Percentiles rank a stretch among this genome's conserved stretches.
These are phyloP conservation scores for Globisporangium mamillatum DNA, from an alignment of 352 stramenopile species.

Conservation along the genomic window DNA sequence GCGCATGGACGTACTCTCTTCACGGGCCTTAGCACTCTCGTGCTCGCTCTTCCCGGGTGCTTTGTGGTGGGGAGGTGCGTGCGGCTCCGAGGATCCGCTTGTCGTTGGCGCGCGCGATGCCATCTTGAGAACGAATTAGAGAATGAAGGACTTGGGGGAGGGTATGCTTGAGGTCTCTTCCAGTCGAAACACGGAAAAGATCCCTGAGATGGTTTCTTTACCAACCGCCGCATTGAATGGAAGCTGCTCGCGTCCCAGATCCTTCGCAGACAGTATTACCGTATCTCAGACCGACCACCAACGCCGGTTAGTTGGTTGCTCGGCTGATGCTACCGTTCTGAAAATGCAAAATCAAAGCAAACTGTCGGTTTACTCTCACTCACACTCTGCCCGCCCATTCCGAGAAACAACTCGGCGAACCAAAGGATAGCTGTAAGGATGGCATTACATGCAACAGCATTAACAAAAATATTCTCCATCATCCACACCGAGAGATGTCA, in stretches of 20 bases:
- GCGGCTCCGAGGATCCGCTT: conserved; percentile 9
- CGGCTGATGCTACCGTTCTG: no score
- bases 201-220: background rate
- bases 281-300: background rate
- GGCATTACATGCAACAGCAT: no score
- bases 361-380: no score
- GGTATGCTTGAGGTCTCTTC: background rate
- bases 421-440: no score
- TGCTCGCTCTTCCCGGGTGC: conserved; percentile 1
- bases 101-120: conserved; percentile 9
- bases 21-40: background rate
- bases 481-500: no score
- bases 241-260: background rate
- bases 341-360: no score
- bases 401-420: no score
- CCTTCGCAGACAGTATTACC: background rate
- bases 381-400: no score
- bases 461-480: no score
- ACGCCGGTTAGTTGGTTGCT: background rate
- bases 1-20: background rate
- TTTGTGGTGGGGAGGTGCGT: conserved; percentile 1
- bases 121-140: conserved; percentile 6
- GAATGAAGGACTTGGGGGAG: background rate
- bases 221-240: background rate
- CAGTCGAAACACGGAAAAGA: background rate